These are phyloP conservation scores for Cordyceps javanica DNA, from an alignment of 2,329 filamentous ascomycete species.

Conservation along the genomic window DNA sequence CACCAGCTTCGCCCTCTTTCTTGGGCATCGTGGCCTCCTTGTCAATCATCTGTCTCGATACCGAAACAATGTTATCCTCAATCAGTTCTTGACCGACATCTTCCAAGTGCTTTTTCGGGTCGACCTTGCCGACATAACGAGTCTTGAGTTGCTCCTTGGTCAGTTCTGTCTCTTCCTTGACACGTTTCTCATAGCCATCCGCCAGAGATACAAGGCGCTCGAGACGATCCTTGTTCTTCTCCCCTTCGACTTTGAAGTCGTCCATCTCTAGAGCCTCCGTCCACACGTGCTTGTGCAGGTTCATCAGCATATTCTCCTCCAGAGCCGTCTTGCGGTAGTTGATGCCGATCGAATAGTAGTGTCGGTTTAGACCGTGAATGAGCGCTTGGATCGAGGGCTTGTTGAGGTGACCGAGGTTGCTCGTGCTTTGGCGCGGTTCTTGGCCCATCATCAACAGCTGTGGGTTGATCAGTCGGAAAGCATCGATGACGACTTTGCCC, in stretches of 20 bases:
- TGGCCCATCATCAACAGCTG: conserved; percentile 97
- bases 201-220: conserved; percentile 82
- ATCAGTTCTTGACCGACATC: conserved; percentile 95
- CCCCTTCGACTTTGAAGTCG: conserved; percentile 80
- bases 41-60: conserved; percentile 99
- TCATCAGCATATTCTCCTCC: conserved; percentile 99
- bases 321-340: conserved; percentile 96
- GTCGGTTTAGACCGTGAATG: conserved; percentile 94
- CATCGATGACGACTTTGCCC: conserved; percentile 98
- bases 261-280: conserved; percentile 97
- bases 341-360: conserved; percentile 99
- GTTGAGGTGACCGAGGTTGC: conserved; percentile 95
- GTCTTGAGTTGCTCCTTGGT: conserved; percentile 98
- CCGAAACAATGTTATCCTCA: conserved; percentile 97
- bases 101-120: conserved; percentile 98
- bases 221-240: conserved; percentile 81
- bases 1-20: conserved; percentile 46
- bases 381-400: conserved; percentile 99
- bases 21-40: conserved; percentile 92
- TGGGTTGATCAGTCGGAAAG: conserved; percentile 96
- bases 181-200: conserved; percentile 96
- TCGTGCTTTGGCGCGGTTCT: conserved; percentile 94
- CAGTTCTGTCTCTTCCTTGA: conserved; percentile 97
- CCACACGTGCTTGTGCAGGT: conserved; percentile 99
- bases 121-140: conserved; percentile 95